Conservation (phyloP, 495 filamentous ascomycete species). For the Penicillium paxilli region DNA sequence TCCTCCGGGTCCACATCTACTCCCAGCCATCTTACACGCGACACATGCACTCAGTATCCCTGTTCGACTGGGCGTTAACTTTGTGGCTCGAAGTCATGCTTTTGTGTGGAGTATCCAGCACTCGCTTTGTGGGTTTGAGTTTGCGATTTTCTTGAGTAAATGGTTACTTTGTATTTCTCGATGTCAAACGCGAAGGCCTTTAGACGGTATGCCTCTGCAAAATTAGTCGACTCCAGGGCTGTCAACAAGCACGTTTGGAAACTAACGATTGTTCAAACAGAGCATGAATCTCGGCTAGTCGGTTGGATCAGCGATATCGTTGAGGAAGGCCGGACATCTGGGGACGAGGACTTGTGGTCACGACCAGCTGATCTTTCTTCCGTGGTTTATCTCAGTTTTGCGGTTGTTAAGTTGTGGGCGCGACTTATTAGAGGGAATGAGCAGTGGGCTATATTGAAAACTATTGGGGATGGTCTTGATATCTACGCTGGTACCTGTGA, state of each 20-base stretch:
- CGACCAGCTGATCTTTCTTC: neutral
- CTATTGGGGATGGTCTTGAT: conserved; percentile 18
- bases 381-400: conserved; percentile 8
- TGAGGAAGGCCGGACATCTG: conserved; percentile 21
- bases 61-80: conserved; percentile 30
- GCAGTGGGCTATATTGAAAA: conserved; percentile 16
- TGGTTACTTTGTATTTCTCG: conserved; percentile 29
- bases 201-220: conserved; percentile 18
- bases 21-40: conserved; percentile 31
- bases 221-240: too few relatives aligned
- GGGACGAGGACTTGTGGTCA: conserved; percentile 13
- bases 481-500: conserved; percentile 14
- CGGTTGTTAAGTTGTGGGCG: conserved; percentile 21
- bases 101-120: conserved; percentile 39
- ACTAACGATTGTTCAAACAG: neutral
- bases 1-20: conserved; percentile 22
- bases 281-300: conserved; percentile 16
- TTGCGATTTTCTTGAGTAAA: conserved; percentile 34
- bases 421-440: conserved; percentile 19
- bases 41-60: conserved; percentile 37
- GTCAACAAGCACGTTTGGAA: neutral
- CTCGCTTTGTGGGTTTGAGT: conserved; percentile 36
- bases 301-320: conserved; percentile 23
- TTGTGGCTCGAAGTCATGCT: conserved; percentile 31
- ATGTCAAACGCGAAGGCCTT: conserved; percentile 1